Evolutionary conservation across 2,329 filamentous ascomycete species (phyloP).

Genomic region (Lecanicillium sp.): DNA sequence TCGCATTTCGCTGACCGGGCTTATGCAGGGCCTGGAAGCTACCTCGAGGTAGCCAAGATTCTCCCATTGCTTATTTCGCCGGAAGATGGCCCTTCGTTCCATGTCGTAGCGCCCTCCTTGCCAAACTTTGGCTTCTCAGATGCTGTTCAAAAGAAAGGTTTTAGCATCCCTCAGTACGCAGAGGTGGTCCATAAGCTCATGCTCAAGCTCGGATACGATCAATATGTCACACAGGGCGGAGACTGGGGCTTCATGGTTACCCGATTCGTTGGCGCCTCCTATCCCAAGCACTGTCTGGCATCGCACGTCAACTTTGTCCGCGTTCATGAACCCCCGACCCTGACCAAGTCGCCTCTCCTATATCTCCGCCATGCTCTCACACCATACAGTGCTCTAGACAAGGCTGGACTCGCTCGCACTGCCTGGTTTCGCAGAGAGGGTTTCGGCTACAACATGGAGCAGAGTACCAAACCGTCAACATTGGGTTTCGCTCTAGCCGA

Average conservation of each 20-base stretch:
- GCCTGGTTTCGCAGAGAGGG: slow-evolving; percentile 49
- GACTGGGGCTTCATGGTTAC: slow-evolving; percentile 65
- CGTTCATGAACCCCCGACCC: slow-evolving; percentile 38
- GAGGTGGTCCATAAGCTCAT: slow-evolving; percentile 61
- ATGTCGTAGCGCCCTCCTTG: slow-evolving; percentile 49
- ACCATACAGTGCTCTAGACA: slow-evolving; percentile 43
- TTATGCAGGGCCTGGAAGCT: slow-evolving; percentile 52
- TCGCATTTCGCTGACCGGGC: too few species aligned
- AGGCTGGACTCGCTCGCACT: slow-evolving; percentile 39
- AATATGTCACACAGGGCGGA: slow-evolving; percentile 50
- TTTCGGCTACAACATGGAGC: slow-evolving; percentile 11
- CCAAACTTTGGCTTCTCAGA: slow-evolving; percentile 40
- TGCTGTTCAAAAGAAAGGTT: slow-evolving; percentile 19
- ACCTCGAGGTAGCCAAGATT: slow-evolving; percentile 57
- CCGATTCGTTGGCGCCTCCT: slow-evolving; percentile 49
- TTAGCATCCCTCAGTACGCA: slow-evolving; percentile 25
- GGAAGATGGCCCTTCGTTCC: slow-evolving; percentile 33
- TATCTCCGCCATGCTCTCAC: slow-evolving; percentile 44
- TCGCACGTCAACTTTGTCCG: slow-evolving; percentile 50
- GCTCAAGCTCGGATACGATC: slow-evolving; percentile 50
- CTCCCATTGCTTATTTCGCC: slow-evolving; percentile 36
- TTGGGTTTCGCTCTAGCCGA: slow-evolving; percentile 59
- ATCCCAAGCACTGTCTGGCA: slow-evolving; percentile 42
- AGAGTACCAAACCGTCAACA: slow-evolving; percentile 61
- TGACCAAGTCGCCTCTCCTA: slow-evolving; percentile 43